Base-by-base conservation (phyloP, 768 basidiomycete species). In the Suillus subluteus region DNA sequence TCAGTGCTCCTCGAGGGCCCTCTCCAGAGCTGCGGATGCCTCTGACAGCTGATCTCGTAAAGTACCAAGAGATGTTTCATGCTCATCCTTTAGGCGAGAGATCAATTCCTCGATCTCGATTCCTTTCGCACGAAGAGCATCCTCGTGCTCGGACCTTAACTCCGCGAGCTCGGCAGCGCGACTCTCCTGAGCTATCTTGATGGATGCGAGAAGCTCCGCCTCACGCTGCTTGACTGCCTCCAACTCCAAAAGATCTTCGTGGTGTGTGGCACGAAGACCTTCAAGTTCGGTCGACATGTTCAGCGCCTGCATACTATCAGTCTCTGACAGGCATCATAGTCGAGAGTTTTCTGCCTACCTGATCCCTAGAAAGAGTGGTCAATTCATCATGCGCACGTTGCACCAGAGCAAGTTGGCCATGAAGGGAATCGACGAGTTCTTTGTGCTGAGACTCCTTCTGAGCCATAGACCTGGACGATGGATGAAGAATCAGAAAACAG, bases 401-500 rank as follows among this genome's bases (percentile, higher is more conserved):
- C 66, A 91, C 86, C 70, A 89, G 83, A 71, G 70, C 75, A 30
- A 98, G 82, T 72, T 96, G 87, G 16, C 80, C 73, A 54, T 88
- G 89, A 68, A 98, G 83, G 40, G 81, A 81, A 50, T 94, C 89
- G 35, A 98, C 91, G 30, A 86, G 75, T 73, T 97, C 94, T 43
- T 88, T 87, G 75, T 99, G 97, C 41, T 88, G 83, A 5, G 94
- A 91, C 76, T 99, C 98, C 76, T 99, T 99, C 80, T 94, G 91
- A 3, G 96, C 96, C 97, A 99, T 98, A 3, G 97, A 94, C 69
- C 95, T 98, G 66, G 15, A 71, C 55, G 56, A 11, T 21, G 54
- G 21, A 37, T 48, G 12, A 67, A 67, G 54, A 66, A 62, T 59
- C 37, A 50, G 40, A 62, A 64, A 41, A 38, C 32, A 58, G 37